A percentile compares a stretch with the other conserved stretches of the same genome.
Conservation (phyloP, 139 green algal species). For the Chlamydomonas eustigma region DNA sequence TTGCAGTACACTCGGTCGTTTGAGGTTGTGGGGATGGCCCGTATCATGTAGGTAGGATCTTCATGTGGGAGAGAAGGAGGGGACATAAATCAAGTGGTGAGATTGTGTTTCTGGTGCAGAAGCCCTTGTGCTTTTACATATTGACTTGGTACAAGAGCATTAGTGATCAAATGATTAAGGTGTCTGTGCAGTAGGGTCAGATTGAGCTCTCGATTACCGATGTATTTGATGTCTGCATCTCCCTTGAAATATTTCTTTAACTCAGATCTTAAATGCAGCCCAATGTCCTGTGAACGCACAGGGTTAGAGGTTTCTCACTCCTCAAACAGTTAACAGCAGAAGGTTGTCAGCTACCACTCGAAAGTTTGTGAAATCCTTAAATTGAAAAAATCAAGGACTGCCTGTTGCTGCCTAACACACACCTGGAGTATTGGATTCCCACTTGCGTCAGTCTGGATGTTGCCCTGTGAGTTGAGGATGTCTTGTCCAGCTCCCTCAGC, state of each 20-base stretch:
- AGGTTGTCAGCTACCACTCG: too few species aligned
- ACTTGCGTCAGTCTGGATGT: constrained; percentile 43
- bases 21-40: constrained; percentile 78
- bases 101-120: too few species aligned
- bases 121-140: too few species aligned
- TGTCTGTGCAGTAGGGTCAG: too few species aligned
- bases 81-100: too few species aligned
- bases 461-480: constrained; percentile 30
- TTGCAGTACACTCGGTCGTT: constrained; percentile 93
- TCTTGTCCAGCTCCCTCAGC: constrained; percentile 78
- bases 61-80: too few species aligned
- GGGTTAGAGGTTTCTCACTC: background rate
- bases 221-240: constrained; percentile 88
- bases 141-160: background rate
- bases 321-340: background rate
- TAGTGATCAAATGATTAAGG: background rate
- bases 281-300: constrained; percentile 59
- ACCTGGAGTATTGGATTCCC: constrained; percentile 54
- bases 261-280: constrained; percentile 54
- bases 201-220: too few species aligned
- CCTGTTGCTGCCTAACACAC: background rate
- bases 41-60: constrained; percentile 90
- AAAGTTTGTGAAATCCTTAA: too few species aligned
- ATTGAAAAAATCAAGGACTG: background rate
- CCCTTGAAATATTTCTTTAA: constrained; percentile 34